A percentile compares a stretch with the other conserved stretches of the same genome.
Conservation (phyloP, 2,329 filamentous ascomycete species). For the Eutypella sp. region DNA sequence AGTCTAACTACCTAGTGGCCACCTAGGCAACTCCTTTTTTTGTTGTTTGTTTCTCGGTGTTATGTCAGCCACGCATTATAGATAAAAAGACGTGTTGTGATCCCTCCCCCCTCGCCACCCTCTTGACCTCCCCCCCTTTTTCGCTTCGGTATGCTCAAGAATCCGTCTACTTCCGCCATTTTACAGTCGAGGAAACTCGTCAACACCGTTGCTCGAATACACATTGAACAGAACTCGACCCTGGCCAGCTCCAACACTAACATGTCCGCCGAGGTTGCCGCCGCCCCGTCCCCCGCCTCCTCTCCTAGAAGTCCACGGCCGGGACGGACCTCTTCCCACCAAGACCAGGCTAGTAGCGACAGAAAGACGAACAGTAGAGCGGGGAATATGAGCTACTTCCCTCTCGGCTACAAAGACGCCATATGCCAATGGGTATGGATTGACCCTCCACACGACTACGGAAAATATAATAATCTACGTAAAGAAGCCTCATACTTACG, state of each 20-base stretch:
- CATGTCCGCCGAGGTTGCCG: slow-evolving; percentile 25
- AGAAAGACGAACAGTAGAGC: slow-evolving; percentile 20
- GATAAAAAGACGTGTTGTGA: slow-evolving; percentile 18
- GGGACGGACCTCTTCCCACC: background rate
- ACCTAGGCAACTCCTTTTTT: background rate
- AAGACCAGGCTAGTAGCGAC: slow-evolving; percentile 28
- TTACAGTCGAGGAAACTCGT: slow-evolving; percentile 38
- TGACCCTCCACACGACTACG: background rate
- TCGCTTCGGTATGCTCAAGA: slow-evolving; percentile 41
- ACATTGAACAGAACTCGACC: slow-evolving; percentile 12
- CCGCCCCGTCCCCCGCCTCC: slow-evolving; percentile 38
- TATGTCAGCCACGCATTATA: slow-evolving; percentile 6
- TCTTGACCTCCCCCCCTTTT: too few species aligned
- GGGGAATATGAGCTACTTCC: slow-evolving; percentile 57
- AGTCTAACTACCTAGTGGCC: background rate
- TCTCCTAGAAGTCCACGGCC: slow-evolving; percentile 31
- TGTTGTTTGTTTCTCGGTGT: too few species aligned
- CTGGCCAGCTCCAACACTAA: slow-evolving; percentile 10
- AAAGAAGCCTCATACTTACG: slow-evolving; percentile 12
- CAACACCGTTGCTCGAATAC: slow-evolving; percentile 22
- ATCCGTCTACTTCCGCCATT: slow-evolving; percentile 33
- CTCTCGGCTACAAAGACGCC: slow-evolving; percentile 85
- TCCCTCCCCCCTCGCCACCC: slow-evolving; percentile 23
- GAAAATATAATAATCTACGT: slow-evolving; percentile 2
- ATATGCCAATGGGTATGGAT: slow-evolving; percentile 80